A percentile compares a stretch with the other conserved stretches of the same genome.
These are phyloP conservation scores for Flaveria robusta DNA, from an alignment of 129 eudicot species.

Conservation along the genomic window DNA sequence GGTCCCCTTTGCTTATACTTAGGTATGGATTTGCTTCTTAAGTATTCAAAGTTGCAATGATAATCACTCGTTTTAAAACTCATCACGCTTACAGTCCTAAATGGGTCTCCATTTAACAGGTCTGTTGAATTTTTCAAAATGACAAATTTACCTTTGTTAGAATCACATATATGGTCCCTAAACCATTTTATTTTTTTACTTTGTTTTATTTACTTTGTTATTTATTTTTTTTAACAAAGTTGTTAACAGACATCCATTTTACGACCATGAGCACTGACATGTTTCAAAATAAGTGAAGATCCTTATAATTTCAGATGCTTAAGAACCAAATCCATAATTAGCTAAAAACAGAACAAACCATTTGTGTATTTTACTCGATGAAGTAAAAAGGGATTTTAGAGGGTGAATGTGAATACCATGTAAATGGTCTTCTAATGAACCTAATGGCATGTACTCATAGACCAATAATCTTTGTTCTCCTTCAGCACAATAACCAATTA, in stretches of 20 bases:
- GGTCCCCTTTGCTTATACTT: not conserved
- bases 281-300: not conserved
- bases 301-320: not conserved
- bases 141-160: no score
- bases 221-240: no score
- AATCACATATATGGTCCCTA: no score
- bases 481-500: slow-evolving; percentile 88
- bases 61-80: no score
- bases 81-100: no score
- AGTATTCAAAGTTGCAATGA: not conserved
- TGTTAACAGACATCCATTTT: not conserved
- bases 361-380: not conserved
- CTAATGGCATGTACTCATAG: slow-evolving; percentile 89
- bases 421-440: slow-evolving; percentile 85
- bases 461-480: slow-evolving; percentile 86
- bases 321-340: not conserved
- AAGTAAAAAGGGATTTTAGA: not conserved
- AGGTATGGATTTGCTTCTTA: not conserved
- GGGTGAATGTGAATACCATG: slow-evolving; percentile 52
- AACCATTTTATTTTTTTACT: no score
- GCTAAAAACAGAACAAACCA: not conserved
- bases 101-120: no score
- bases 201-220: no score
- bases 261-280: not conserved
- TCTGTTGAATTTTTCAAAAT: no score